Evolutionary conservation across 768 basidiomycete species (phyloP).

Genomic region (Mycena maculata): DNA sequence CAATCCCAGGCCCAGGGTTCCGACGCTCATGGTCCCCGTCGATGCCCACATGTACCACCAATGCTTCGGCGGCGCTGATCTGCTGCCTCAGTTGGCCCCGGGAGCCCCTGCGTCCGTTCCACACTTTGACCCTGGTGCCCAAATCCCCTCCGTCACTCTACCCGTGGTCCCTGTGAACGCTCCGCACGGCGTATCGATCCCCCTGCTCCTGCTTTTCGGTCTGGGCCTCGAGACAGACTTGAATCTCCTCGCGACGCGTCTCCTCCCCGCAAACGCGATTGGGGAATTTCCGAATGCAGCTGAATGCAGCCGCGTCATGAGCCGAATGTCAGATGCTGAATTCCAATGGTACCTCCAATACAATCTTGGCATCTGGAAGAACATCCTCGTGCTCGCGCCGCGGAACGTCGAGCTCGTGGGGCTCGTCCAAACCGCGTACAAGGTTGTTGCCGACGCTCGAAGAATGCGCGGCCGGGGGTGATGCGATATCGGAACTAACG

Average conservation of each 20-base stretch:
- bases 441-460: conserved; percentile 76
- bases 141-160: conserved; percentile 55
- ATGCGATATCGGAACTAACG: background rate
- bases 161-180: conserved; percentile 62
- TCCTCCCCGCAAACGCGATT: conserved; percentile 65
- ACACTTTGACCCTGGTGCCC: conserved; percentile 34
- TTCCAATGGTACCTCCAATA: conserved; percentile 50
- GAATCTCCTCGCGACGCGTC: conserved; percentile 58
- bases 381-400: conserved; percentile 66
- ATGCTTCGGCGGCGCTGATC: conserved; percentile 50
- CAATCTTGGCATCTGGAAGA: conserved; percentile 77
- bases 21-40: conserved; percentile 65
- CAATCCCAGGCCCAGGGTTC: conserved; percentile 36
- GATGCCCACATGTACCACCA: conserved; percentile 58
- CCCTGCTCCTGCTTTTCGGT: conserved; percentile 69
- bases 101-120: conserved; percentile 50
- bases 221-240: conserved; percentile 63
- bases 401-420: conserved; percentile 57
- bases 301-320: conserved; percentile 66
- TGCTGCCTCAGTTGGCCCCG: conserved; percentile 48
- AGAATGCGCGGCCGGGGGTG: conserved; percentile 43
- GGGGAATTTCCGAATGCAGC: conserved; percentile 73
- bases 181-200: conserved; percentile 65
- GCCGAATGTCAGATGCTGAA: conserved; percentile 51
- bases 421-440: conserved; percentile 74